Conservation (phyloP, 129 eudicot genomes). For the Cynara cardunculus region DNA sequence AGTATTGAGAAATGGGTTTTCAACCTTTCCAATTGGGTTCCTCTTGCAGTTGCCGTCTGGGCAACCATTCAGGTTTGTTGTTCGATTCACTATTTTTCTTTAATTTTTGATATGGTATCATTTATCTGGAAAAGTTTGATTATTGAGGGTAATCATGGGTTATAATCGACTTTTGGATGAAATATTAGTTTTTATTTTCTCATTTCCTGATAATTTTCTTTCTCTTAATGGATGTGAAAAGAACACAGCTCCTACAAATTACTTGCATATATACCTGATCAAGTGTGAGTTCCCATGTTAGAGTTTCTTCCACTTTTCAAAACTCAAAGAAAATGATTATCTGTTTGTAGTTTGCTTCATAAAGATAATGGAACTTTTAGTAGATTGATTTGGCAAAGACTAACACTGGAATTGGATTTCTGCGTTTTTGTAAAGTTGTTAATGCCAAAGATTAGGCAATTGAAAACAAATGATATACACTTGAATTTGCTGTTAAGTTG, state of each 20-base stretch:
- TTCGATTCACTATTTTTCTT: background rate
- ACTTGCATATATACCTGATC: background rate
- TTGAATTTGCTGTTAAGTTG: background rate
- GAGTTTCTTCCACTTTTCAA: background rate
- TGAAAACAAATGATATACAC: background rate
- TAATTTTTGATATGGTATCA: background rate
- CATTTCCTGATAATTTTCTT: background rate
- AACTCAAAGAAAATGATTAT: background rate
- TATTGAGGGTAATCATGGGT: background rate
- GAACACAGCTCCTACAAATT: background rate
- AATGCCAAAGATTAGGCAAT: background rate
- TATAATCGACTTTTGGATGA: background rate
- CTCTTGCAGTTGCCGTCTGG: slow-evolving; percentile 86
- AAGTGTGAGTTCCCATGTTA: too few relatives aligned
- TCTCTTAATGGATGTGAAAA: background rate
- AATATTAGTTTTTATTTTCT: background rate
- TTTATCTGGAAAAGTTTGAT: background rate
- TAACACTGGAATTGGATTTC: background rate
- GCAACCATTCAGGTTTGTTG: slow-evolving; percentile 77
- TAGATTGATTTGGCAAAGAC: background rate
- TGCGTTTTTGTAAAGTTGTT: background rate
- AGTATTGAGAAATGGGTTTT: slow-evolving; percentile 89
- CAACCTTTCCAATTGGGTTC: slow-evolving; percentile 84
- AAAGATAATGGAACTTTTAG: background rate
- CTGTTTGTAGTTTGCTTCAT: background rate